Base-by-base conservation (phyloP, 2,329 filamentous ascomycete genomes). In the Xylariaceae sp. region DNA sequence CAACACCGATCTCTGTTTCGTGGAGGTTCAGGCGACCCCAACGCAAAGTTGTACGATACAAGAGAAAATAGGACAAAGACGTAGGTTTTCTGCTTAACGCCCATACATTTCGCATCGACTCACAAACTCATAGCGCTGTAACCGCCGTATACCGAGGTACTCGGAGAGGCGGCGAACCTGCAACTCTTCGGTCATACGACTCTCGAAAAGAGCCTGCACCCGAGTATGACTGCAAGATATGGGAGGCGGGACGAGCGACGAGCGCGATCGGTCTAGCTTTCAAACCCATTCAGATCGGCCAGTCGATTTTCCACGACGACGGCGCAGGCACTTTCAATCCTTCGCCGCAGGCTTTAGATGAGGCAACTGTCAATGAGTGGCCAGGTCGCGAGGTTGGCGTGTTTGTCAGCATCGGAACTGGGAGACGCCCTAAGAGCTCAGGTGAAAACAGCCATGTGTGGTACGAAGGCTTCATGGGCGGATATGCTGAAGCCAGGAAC, bases 191-290 rank as follows among this genome's bases (percentile, higher is more conserved):
- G 57, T 97, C 92, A 2, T 99, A 99, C 70, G 92, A 97, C 67
- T 97, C 94, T 14, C 82, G 92, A 61, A 90, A 87, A 68, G 94
- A 97, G 67, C 87, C 91, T 0, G 81, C 90, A 0, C 88, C 92
- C 2, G 91, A 96, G 67, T 92, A 90, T 54, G 88, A 96, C 64
- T 96, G 91, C 70, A 95, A 86, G 41, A 94, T 99, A 49, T 99
- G 94, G 94, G 86, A 99, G 71, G 94, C 94, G 5, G 94, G 94
- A 11, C 83, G 94, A 52, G 94, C 94, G n/a, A 99, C 94, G 1
- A 89, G 82, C 46, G 89, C 94, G 1, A 94, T 92, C 1, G 90
- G 89, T 0, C 76, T 96, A 39, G 94, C 94, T 1, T 99, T 99
- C 73, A 99, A 99, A 67, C 90, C 92, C 0, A 90, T 99, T 44